Base-by-base conservation (phyloP, 2,329 filamentous ascomycete genomes). In the Penicillium sclerotigenum region DNA sequence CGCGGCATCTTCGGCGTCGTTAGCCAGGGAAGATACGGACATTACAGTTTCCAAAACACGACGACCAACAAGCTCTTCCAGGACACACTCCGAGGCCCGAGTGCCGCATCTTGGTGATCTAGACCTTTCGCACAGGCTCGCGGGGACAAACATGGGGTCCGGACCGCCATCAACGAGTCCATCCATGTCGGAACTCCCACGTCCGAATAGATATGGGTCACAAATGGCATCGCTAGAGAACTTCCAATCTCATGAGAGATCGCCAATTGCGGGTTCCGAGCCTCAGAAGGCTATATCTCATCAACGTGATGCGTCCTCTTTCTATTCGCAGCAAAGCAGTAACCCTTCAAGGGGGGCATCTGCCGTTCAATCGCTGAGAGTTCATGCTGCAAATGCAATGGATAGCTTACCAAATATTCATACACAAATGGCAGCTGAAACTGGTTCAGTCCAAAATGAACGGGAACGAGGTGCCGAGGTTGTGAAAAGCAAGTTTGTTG, bases 401-500 rank as follows among this genome's bases (percentile, higher is more conserved):
- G 33, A 43, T 2, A 52, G 33, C 11, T 47, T 54, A 9, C 43
- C 56, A 11, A 49, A 55, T 5, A 38, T 53, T 10, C 50, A 56
- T 26, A 14, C 55, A 36, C 46, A 57, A 29, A 33, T 57, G 14
- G 26, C 31, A 22, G 42, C 38, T 22, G 50, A 52, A n/a, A 38
- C 34, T 40, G 22, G 18, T 24, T 10, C 13, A 1, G 13, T 29
- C 18, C 33, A 47, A 5, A 45, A 41, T 47, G 46, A 36, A 34
- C 37, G 28, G 18, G 24, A 41, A 24, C 28, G 46, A 13, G 45
- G 52, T 38, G 47, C n/a, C 11, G 54, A 59, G 18, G 40, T 43
- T 10, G 34, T 65, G 29, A 63, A 59, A 53, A 73, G 70, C 60
- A 73, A 60, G 38, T 75, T 74, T 47, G 66, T 59, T 24, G 73